Evolutionary conservation across 108 stramenopile species (phyloP), one percentile per base, ranked within the genome.

Genomic region (Cyclotella baltica): DNA sequence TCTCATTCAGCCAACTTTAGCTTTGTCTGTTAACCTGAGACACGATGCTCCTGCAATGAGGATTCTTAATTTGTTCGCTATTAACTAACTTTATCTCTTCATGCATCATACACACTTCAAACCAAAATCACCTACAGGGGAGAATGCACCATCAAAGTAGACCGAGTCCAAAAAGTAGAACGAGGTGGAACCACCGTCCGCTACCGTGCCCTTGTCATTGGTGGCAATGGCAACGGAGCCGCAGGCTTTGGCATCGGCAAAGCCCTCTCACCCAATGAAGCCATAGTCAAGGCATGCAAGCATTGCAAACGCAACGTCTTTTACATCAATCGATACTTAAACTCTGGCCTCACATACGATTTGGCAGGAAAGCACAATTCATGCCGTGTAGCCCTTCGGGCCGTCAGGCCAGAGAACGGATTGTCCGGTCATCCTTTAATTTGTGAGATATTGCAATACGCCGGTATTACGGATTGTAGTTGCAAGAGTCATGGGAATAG

Each of bases 241-340:
- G 98, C 89, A 11, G 98, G 98, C 9, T 98, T 97, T 84, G 98
- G 96, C 28, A 76, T 96, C 19, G 98, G 97, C 28, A 98, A 99
- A 76, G 93, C 94, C 28, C 73, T 82, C 59, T 89, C 86, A n/a
- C 91, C 96, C 25, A 78, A 89, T 33, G 94, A 92, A 33, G 97
- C 98, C 28, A 83, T 93, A 10, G 77, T 79, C 27, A 81, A 90
- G 33, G 97, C 97, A 8, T 81, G 70, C 71, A 85, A 91, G 34
- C 84, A 86, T 77, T 91, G 91, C 68, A 82, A 85, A 37, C 90
- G 89, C 40, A 96, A 97, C 79, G 90, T 97, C 56, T 89, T 95
- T 85, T 93, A 95, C 86, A 86, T 97, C 33, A 96, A 98, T 77
- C 90, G 93, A 38, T 96, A 92, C 81, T 78, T 87, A 47, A 87